These are phyloP conservation scores for Aegilops umbellulata DNA, from an alignment of 176 grass and related monocot species.

Conservation along the genomic window DNA sequence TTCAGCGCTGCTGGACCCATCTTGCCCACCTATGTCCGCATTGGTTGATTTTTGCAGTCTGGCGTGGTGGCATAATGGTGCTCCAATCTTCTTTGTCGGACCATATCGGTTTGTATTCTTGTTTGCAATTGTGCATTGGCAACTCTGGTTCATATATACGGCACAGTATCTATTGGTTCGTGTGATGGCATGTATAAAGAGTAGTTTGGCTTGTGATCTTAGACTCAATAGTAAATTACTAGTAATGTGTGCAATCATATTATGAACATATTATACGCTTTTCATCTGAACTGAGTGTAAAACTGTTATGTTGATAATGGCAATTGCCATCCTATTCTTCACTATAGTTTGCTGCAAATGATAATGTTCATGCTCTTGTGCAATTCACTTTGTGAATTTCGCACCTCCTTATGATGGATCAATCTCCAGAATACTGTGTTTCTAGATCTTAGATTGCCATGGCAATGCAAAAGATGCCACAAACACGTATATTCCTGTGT, in stretches of 20 bases:
- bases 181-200: slow-evolving; percentile 2
- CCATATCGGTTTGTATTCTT: background rate
- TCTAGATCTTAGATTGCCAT: background rate
- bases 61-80: background rate
- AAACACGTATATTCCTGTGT: background rate
- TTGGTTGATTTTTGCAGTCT: slow-evolving; percentile 25
- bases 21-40: slow-evolving; percentile 55
- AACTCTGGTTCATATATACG: background rate
- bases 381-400: background rate
- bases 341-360: background rate
- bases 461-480: background rate
- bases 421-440: background rate
- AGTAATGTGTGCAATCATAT: background rate
- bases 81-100: background rate
- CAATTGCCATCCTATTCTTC: background rate
- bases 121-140: background rate
- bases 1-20: slow-evolving; percentile 30
- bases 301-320: background rate
- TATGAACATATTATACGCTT: background rate
- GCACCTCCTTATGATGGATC: background rate
- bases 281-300: background rate
- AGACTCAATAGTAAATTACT: background rate
- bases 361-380: background rate
- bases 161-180: background rate
- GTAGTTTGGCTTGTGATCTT: slow-evolving; percentile 10